Percentiles rank a stretch among this genome's conserved stretches.
Evolutionary conservation across 306 rosid genomes (phyloP).

Genomic region (Gynostemma pentaphyllum): DNA sequence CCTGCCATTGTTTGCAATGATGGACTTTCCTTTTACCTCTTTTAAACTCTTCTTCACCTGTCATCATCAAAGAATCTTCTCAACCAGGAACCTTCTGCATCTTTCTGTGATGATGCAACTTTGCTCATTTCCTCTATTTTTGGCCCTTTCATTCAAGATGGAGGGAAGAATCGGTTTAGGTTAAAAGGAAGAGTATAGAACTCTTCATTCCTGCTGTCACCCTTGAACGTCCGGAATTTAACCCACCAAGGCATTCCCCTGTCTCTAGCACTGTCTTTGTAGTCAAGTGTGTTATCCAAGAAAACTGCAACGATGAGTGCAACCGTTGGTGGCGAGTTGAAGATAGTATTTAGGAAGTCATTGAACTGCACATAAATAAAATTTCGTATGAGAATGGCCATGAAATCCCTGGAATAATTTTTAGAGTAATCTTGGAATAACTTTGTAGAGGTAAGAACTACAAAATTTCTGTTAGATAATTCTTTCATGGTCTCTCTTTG

Average conservation of each 20-base stretch:
- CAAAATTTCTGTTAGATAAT: no score
- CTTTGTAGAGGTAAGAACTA: no score
- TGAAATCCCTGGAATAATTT: no score
- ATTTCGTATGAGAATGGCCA: background rate
- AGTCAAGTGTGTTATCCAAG: conserved; percentile 95
- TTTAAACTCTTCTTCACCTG: conserved; percentile 19
- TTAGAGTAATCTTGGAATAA: background rate
- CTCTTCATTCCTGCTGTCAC: conserved; percentile 85
- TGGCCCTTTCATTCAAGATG: conserved; percentile 32
- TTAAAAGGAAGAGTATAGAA: conserved; percentile 97
- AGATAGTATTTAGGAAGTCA: conserved; percentile 85
- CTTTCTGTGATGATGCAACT: conserved; percentile 9
- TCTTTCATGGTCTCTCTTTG: background rate
- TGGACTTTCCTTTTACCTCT: background rate
- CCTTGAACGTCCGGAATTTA: conserved; percentile 75
- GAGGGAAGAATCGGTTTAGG: conserved; percentile 93
- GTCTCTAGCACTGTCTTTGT: conserved; percentile 71
- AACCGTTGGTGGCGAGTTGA: conserved; percentile 80
- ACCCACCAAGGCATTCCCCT: conserved; percentile 99
- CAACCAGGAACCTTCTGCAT: conserved; percentile 47
- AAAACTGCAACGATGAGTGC: conserved; percentile 73
- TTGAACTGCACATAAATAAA: conserved; percentile 54
- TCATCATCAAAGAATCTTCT: conserved; percentile 15
- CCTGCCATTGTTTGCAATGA: conserved; percentile 12
- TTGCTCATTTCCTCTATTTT: background rate